A percentile compares a stretch with the other conserved stretches of the same genome.
Evolutionary conservation across 257 asterid species (phyloP).

Genomic region (Gentiana macrophylla): DNA sequence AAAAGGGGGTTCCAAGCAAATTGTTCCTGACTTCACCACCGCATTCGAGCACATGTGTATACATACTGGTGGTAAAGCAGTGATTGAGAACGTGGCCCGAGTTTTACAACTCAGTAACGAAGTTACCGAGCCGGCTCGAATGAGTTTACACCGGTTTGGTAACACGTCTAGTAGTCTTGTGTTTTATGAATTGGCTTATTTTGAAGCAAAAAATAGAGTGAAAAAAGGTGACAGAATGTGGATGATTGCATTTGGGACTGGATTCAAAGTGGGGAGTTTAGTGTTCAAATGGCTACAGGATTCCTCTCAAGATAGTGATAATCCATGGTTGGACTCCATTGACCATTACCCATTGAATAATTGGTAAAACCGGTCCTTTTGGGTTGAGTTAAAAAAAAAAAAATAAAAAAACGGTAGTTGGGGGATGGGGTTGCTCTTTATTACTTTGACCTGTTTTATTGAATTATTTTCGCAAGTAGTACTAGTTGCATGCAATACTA

Average conservation of each 20-base stretch:
- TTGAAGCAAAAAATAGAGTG: slow-evolving; percentile 49
- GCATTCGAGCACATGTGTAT: slow-evolving; percentile 58
- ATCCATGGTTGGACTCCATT: slow-evolving; percentile 63
- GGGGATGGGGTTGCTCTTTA: no score
- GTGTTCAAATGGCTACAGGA: slow-evolving; percentile 48
- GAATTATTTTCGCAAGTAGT: no score
- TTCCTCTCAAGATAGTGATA: slow-evolving; percentile 40
- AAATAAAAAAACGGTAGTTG: no score
- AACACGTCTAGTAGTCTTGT: slow-evolving; percentile 61
- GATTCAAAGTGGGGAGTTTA: slow-evolving; percentile 56
- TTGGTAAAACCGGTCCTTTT: slow-evolving; percentile 9
- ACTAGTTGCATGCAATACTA: no score
- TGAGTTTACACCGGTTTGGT: slow-evolving; percentile 56
- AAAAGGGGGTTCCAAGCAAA: slow-evolving; percentile 14
- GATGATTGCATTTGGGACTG: slow-evolving; percentile 75
- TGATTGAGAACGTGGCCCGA: slow-evolving; percentile 39
- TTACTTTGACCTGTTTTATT: no score
- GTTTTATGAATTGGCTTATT: slow-evolving; percentile 61
- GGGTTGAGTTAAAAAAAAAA: no score
- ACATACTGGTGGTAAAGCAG: slow-evolving; percentile 62
- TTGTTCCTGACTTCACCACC: slow-evolving; percentile 41
- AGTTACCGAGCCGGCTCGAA: slow-evolving; percentile 53
- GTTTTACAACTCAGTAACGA: slow-evolving; percentile 26
- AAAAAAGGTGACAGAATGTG: slow-evolving; percentile 64
- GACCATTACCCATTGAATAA: slow-evolving; percentile 33